A percentile compares a stretch with the other conserved stretches of the same genome.
phyloP scores from a whole-genome alignment of 1,139 yeast genomes.

The Kodamaea arcana region DNA sequence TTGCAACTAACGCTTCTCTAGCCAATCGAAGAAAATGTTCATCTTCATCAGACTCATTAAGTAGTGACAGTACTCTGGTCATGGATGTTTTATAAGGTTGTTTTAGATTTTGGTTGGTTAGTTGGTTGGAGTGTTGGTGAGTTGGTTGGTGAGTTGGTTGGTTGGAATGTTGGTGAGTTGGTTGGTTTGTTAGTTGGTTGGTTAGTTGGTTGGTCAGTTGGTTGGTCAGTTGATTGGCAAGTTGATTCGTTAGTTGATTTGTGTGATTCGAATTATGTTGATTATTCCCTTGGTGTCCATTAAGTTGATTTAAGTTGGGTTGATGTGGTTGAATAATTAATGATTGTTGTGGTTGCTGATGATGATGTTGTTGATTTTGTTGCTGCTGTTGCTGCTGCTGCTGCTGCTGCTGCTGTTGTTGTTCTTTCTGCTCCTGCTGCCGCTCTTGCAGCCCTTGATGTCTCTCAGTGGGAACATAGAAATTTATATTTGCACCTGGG shows the following conservation, averaged over 20 bases:
- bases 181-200: conserved; percentile 1
- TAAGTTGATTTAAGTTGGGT: neutral
- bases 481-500: conserved; percentile 7
- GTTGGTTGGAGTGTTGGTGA: conserved; percentile 3
- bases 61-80: conserved; percentile 6
- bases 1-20: conserved; percentile 45
- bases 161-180: conserved; percentile 1
- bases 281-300: no score
- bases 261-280: no score
- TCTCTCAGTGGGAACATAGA: conserved; percentile 9
- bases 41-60: conserved; percentile 31
- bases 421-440: conserved; percentile 4
- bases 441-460: conserved; percentile 1
- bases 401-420: conserved; percentile 2
- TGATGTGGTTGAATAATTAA: conserved; percentile 2
- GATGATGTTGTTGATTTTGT: conserved; percentile 1
- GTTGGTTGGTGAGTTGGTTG: neutral
- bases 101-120: conserved; percentile 8
- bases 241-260: conserved; percentile 1
- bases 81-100: conserved; percentile 4
- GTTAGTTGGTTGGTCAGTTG: neutral
- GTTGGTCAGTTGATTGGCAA: neutral
- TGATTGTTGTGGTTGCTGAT: conserved; percentile 3
- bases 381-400: conserved; percentile 3
- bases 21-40: conserved; percentile 40